phyloP scores from a whole-genome alignment of 305 asterid species.

The Rubia balearica region DNA sequence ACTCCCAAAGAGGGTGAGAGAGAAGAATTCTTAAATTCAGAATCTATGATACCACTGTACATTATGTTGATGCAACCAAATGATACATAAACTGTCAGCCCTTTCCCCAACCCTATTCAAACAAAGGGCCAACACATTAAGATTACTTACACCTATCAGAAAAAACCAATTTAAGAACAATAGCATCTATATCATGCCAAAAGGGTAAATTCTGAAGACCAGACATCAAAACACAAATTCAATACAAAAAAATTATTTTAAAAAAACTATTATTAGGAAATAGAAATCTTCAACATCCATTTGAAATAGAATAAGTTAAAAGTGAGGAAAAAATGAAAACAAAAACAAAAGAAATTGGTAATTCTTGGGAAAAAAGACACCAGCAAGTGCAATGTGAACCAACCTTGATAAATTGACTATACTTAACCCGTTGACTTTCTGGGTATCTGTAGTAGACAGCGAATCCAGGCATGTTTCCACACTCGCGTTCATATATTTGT shows the following conservation, averaged over 20 bases:
- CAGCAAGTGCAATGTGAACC: slow-evolving; percentile 9
- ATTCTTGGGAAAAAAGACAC: neutral
- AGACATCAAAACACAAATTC: neutral
- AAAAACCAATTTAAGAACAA: neutral
- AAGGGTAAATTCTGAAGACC: neutral
- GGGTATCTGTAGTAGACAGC: slow-evolving; percentile 98
- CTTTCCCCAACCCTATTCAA: too few relatives aligned
- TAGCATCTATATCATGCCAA: neutral
- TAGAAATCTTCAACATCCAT: neutral
- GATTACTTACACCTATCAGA: neutral
- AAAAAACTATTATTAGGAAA: neutral
- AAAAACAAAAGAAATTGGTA: neutral
- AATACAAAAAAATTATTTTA: neutral
- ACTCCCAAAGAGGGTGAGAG: too few relatives aligned
- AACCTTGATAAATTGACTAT: slow-evolving; percentile 93
- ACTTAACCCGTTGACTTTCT: slow-evolving; percentile 95
- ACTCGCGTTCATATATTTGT: slow-evolving; percentile 90
- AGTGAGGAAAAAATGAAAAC: neutral
- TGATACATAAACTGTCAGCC: too few relatives aligned
- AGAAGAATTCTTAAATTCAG: too few relatives aligned
- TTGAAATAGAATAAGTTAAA: neutral
- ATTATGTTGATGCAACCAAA: too few relatives aligned
- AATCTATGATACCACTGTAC: too few relatives aligned
- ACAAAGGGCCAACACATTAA: too few relatives aligned
- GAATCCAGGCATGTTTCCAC: slow-evolving; percentile 99